Base-by-base conservation (phyloP, 1,284 basidiomycete species). In the Heterobasidion parviporum region DNA sequence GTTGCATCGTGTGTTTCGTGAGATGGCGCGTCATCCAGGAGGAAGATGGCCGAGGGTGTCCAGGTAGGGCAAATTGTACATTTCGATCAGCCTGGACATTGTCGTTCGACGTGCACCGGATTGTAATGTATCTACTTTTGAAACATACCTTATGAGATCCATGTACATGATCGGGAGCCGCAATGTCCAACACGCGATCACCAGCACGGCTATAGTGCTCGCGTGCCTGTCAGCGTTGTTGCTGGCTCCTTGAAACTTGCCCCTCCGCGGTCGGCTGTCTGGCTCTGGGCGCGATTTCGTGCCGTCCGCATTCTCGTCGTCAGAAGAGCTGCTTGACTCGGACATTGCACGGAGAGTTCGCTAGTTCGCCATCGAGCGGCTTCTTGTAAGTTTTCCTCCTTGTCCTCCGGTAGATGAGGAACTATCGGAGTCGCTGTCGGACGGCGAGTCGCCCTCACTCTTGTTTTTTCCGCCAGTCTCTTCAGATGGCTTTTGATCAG, bases 21-120 rank as follows among this genome's bases (percentile, higher is more conserved):
- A 97, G 77, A 68, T 89, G 88, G 38, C 69, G 66, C 3, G 76
- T 75, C 77, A 96, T 81, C 6, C 74, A 16, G 64, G 59, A 0
- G 94, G 91, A 1, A 97, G 71, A 36, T 81, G 66, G 15, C 81
- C 78, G 33, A 84, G 69, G 38, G 84, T 80, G 63, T 94, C 87
- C 50, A 98, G 76, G 71, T 93, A 97, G 0, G 94, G 93, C 43
- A 98, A 74, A 35, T 82, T 74, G 64, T 88, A 86, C 20, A 73
- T 72, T 62, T 92, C 86, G 49, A 94, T 82, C 55, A 85, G 70
- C 53, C 89, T 92, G 56, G 47, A 14, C 34, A 34, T 38, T 38
- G 35, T 46, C 47, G 34, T 56, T 36, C 38, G 26, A 26, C 26
- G 26, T 26, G 26, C 26, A 26, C 26, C 4, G 26, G 26, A 26